Evolutionary conservation across 805 yeast genomes (phyloP).

Genomic region (Ogataea minuta): DNA sequence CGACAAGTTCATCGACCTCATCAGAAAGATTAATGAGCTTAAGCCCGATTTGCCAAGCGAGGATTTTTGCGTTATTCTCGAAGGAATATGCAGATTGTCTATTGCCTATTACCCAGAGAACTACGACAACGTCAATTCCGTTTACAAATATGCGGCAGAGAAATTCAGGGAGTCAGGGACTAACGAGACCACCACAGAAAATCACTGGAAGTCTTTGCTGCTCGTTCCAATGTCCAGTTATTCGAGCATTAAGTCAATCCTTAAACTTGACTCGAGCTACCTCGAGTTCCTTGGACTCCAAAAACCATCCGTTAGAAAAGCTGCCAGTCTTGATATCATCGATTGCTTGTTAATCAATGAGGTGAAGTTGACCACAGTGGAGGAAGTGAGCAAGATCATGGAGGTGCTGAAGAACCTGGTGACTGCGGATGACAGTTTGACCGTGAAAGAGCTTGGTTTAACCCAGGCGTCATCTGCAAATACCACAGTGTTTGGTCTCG

Average conservation of each 20-base stretch:
- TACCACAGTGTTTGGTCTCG: conserved; percentile 29
- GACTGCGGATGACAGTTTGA: conserved; percentile 26
- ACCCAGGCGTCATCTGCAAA: conserved; percentile 10
- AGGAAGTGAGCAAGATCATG: conserved; percentile 59
- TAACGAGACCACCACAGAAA: conserved; percentile 25
- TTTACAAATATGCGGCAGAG: conserved; percentile 55
- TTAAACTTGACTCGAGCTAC: conserved; percentile 48
- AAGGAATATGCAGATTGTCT: conserved; percentile 62
- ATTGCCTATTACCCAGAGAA: conserved; percentile 65
- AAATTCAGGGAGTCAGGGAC: conserved; percentile 30
- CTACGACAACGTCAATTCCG: conserved; percentile 55
- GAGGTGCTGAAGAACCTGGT: conserved; percentile 57
- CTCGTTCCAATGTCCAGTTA: conserved; percentile 48
- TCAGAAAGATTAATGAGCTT: conserved; percentile 49
- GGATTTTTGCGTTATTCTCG: conserved; percentile 62
- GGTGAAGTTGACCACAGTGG: conserved; percentile 38
- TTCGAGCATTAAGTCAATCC: conserved; percentile 33
- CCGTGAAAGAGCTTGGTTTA: conserved; percentile 42
- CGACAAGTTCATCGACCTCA: conserved; percentile 63
- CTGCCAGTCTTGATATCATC: conserved; percentile 60
- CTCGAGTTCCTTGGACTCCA: conserved; percentile 54
- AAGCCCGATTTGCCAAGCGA: conserved; percentile 67
- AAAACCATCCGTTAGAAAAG: conserved; percentile 48
- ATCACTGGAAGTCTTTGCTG: conserved; percentile 37
- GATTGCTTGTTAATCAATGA: conserved; percentile 48